Evolutionary conservation across 2,329 filamentous ascomycete genomes (phyloP).

Genomic region (Akanthomyces muscarius): DNA sequence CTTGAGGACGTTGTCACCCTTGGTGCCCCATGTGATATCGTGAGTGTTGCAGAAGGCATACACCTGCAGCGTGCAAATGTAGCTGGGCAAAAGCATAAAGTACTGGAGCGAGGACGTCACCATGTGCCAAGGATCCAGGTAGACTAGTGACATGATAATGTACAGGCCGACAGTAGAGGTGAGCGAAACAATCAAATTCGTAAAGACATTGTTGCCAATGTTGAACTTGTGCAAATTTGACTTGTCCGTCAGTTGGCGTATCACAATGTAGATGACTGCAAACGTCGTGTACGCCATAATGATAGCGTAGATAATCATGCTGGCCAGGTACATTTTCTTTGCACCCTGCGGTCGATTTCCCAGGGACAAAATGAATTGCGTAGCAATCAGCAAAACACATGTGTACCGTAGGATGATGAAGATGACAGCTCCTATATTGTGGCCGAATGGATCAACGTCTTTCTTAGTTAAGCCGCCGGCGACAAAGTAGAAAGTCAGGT

Average conservation of each 20-base stretch:
- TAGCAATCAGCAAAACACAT: slow-evolving; percentile 81
- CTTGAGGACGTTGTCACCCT: slow-evolving; percentile 92
- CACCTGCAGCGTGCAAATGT: slow-evolving; percentile 96
- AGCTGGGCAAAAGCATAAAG: slow-evolving; percentile 84
- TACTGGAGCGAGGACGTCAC: slow-evolving; percentile 89
- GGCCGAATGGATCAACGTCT: slow-evolving; percentile 83
- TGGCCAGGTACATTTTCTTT: slow-evolving; percentile 80
- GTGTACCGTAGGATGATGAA: slow-evolving; percentile 83
- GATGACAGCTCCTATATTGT: slow-evolving; percentile 77
- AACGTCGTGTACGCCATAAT: slow-evolving; percentile 98
- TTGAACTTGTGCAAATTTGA: slow-evolving; percentile 42
- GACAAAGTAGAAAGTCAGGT: slow-evolving; percentile 97
- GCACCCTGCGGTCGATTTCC: slow-evolving; percentile 95
- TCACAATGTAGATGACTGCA: slow-evolving; percentile 81
- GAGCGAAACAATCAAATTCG: slow-evolving; percentile 89
- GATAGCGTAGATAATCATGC: slow-evolving; percentile 84
- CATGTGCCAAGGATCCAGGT: slow-evolving; percentile 99
- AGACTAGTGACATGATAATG: slow-evolving; percentile 93
- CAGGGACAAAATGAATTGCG: slow-evolving; percentile 94
- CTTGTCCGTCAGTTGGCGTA: slow-evolving; percentile 66
- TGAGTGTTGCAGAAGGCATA: slow-evolving; percentile 99
- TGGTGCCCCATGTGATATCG: slow-evolving; percentile 98
- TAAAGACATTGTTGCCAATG: slow-evolving; percentile 86
- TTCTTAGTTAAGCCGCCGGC: slow-evolving; percentile 82
- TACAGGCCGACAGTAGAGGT: slow-evolving; percentile 87